Base-by-base conservation (phyloP, 2,329 filamentous ascomycete species). In the Ceratocystis cubensis region DNA sequence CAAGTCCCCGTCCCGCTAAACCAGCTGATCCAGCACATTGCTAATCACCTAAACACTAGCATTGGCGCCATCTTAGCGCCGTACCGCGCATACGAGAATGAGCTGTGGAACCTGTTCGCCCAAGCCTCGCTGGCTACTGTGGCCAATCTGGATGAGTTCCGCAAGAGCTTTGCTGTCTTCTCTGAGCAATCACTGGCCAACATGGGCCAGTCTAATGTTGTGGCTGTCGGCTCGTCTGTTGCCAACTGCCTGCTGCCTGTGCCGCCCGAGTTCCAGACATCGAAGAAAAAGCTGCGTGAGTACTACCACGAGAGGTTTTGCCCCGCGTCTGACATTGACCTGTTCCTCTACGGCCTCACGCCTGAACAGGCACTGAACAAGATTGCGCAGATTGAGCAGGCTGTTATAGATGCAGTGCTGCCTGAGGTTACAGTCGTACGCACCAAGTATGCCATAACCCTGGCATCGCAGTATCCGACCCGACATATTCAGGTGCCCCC, bases 391-490 rank as follows among this genome's bases (percentile, higher is more conserved):
- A 93, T 96, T 68, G 91, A 96, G 74, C 76, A 79, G 25, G 81
- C 79, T n/a, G 81, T 96, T 70, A 84, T 84, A 57, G 88, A 94
- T 75, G 85, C 88, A 2, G 86, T 95, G 65, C 78, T 95, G 25
- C 83, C 86, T n/a, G 90, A 96, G 75, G 89, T 88, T 0, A 93
- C 89, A 0, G 89, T 89, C 0, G 84, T 96, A 59, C 83, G 91
- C 45, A 95, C 91, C 20, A 95, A 93, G 77, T 88, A 95, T 72
- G 88, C 90, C 8, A 86, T 96, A 67, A 95, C 91, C 0, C 94
- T 96, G 72, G 88, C 84, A 44, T 90, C 87, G 57, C 86, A 93
- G 73, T 92, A 94, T 72, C 91, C 90, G 0, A 90, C 85, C 45
- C 85, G 91, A 1, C 90, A 95, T 73, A 82, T 95, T 2, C 89